Conservation (phyloP, 495 filamentous ascomycete species). For the Poronia punctata region DNA sequence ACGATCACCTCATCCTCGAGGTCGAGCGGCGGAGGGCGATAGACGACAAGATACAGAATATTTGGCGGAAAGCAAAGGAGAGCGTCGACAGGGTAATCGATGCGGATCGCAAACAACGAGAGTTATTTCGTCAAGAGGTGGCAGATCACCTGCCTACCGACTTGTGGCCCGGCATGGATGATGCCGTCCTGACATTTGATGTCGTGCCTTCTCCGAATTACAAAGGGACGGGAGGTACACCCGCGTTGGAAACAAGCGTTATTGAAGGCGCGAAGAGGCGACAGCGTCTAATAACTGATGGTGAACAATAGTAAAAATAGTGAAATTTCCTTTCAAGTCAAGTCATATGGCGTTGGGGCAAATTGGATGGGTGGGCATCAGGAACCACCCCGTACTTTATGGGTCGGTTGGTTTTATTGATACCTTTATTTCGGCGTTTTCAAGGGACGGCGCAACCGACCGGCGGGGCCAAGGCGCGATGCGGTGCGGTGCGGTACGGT, state of each 20-base stretch:
- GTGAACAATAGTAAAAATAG: neutral
- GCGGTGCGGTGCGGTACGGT: no score
- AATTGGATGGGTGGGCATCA: no score
- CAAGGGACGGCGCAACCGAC: no score
- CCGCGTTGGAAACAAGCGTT: slow-evolving; percentile 20
- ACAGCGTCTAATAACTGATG: slow-evolving; percentile 1
- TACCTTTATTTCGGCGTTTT: no score
- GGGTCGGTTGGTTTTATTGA: no score
- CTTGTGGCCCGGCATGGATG: slow-evolving; percentile 69
- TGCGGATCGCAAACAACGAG: slow-evolving; percentile 65
- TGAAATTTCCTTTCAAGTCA: neutral
- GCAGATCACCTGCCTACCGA: slow-evolving; percentile 84
- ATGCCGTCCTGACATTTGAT: slow-evolving; percentile 34
- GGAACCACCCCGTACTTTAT: no score
- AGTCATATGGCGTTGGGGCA: neutral
- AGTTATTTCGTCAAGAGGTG: slow-evolving; percentile 71
- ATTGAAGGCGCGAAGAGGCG: slow-evolving; percentile 15
- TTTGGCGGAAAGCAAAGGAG: slow-evolving; percentile 66
- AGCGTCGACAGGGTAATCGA: slow-evolving; percentile 71
- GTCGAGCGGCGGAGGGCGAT: slow-evolving; percentile 63
- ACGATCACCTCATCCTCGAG: slow-evolving; percentile 77
- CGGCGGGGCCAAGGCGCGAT: no score
- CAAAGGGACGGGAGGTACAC: slow-evolving; percentile 5
- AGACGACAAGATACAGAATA: slow-evolving; percentile 63
- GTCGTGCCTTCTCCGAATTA: slow-evolving; percentile 26